Evolutionary conservation across 2,329 filamentous ascomycete genomes (phyloP).

Genomic region (Fusarium bulbicola): DNA sequence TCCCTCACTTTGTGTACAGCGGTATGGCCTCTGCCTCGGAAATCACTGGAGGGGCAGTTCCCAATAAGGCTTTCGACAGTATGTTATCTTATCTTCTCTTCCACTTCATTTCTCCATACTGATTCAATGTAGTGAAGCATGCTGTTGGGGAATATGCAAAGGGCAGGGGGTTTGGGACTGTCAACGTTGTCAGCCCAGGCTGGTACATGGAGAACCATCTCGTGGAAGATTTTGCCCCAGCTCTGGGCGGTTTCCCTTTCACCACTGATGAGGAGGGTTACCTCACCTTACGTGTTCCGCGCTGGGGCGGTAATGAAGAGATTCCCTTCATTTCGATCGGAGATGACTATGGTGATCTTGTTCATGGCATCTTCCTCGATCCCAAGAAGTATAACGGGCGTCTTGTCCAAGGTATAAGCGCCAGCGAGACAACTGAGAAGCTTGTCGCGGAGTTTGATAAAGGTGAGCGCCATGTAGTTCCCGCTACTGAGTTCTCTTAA

Average conservation of each 20-base stretch:
- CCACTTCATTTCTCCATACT: neutral
- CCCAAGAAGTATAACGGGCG: slow-evolving; percentile 49
- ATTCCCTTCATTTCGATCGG: slow-evolving; percentile 52
- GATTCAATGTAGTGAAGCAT: slow-evolving; percentile 47
- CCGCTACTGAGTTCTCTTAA: neutral
- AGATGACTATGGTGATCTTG: slow-evolving; percentile 56
- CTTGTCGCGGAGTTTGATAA: slow-evolving; percentile 47
- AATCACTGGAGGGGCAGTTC: slow-evolving; percentile 46
- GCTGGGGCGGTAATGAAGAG: slow-evolving; percentile 50
- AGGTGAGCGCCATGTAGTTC: slow-evolving; percentile 14
- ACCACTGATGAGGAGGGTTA: slow-evolving; percentile 47
- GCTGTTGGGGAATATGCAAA: slow-evolving; percentile 51
- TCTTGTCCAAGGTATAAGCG: slow-evolving; percentile 51
- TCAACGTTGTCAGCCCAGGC: slow-evolving; percentile 48
- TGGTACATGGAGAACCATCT: slow-evolving; percentile 57
- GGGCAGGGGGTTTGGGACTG: slow-evolving; percentile 46
- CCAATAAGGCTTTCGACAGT: slow-evolving; percentile 48
- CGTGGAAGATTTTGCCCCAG: slow-evolving; percentile 43
- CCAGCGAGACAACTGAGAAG: slow-evolving; percentile 44
- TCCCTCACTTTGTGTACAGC: slow-evolving; percentile 50
- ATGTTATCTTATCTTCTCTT: neutral
- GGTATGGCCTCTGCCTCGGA: slow-evolving; percentile 46
- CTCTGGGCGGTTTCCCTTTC: slow-evolving; percentile 54
- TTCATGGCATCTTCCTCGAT: slow-evolving; percentile 55
- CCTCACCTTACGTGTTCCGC: slow-evolving; percentile 48